Evolutionary conservation across 768 basidiomycete genomes (phyloP), one percentile per base, ranked within the genome.

Genomic region (Suillus tomentosus): DNA sequence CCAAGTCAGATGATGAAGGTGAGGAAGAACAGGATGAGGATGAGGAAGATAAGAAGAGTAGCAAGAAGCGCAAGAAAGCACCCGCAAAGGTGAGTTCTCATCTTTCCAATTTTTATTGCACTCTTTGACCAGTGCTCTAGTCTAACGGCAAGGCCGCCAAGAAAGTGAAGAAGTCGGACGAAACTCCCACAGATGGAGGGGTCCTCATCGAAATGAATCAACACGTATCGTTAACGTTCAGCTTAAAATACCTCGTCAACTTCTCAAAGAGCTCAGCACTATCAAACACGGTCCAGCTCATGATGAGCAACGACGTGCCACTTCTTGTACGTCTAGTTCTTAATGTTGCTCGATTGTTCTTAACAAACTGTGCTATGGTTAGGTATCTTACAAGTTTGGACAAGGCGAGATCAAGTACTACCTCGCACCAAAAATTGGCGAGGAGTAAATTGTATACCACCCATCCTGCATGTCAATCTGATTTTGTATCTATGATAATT

Each of bases 241-340:
- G 93, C 39, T 81, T 99, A 70, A 99, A 98, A 77, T 99, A 99
- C 78, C 88, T 99, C 36, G 89, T 92, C 76, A 98, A 97, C 80
- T 99, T 99, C 72, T 87, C 94, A 60, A 99, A 97, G 84, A 93
- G 91, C 67, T 80, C 91, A 2, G 82, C 88, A 37, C 79, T 99
- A 45, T 84, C 87, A 15, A 82, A 80, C 66, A 84, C 81, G 34
- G 95, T 96, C 42, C 85, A 88, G 72, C 84, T 97, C 27, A 90
- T 90, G 85, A 88, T 97, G 89, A 92, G 89, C 77, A 94, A 92
- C 73, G 95, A 96, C 40, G 94, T 96, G 0, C 95, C 95, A 3
- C 80, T 96, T 57, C 83, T 96, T 62, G 93, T 94, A 54, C 74
- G 87, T 80, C 7, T 15, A 17, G 9, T 45, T 34, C 50, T 53